Conservation (phyloP, 768 basidiomycete genomes). For the Lentinula sp. region DNA sequence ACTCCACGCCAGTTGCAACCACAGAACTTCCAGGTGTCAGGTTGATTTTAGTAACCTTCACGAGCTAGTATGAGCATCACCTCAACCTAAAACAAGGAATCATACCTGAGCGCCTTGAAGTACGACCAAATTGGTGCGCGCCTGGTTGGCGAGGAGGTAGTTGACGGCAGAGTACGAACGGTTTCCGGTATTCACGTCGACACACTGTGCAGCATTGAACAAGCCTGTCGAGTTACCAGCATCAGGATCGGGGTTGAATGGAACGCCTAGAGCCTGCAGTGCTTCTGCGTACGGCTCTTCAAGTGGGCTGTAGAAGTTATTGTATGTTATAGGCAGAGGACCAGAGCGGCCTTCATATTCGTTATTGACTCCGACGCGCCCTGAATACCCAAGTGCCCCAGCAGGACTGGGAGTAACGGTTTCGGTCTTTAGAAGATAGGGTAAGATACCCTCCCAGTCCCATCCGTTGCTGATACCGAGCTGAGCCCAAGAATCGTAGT, state of each 20-base stretch:
- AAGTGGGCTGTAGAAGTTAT: not conserved
- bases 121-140: constrained; percentile 19
- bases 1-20: constrained; percentile 35
- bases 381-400: not conserved
- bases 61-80: not conserved
- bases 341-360: not conserved
- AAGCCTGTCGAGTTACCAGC: constrained; percentile 2
- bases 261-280: not conserved
- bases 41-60: constrained; percentile 13
- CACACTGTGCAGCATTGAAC: not conserved
- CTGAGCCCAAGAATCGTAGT: constrained; percentile 16
- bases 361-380: not conserved
- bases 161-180: constrained; percentile 5
- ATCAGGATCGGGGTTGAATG: not conserved
- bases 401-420: not conserved
- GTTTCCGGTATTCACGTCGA: constrained; percentile 2
- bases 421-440: constrained; percentile 4
- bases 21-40: constrained; percentile 11
- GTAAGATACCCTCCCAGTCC: constrained; percentile 6
- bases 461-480: constrained; percentile 10
- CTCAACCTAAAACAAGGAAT: not conserved
- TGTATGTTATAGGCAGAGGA: not conserved
- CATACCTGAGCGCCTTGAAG: constrained; percentile 19
- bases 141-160: not conserved
- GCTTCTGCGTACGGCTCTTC: not conserved